Evolutionary conservation across 306 rosid species (phyloP), one percentile per base, ranked within the genome.

Genomic region (Cucurbita moschata): DNA sequence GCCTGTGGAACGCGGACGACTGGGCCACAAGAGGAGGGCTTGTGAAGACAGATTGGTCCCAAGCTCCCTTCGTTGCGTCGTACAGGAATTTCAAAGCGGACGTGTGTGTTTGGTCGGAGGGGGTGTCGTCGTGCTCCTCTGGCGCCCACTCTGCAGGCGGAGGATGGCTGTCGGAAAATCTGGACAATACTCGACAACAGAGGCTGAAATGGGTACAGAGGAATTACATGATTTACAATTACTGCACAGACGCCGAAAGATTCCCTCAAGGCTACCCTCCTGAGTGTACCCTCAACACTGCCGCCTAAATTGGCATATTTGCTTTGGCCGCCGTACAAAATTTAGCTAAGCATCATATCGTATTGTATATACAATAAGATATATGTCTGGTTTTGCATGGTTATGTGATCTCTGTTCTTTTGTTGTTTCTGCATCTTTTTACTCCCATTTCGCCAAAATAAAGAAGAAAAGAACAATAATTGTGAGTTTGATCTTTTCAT

Each of bases 11-110:
- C 79, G 91, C 96, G 0, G 96, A 91, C 63, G 97, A 91, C 38
- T 91, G 92, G 97, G 97, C 97, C 4, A 91, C 96, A 1, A 88
- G 96, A 18, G 96, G 97, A 0, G 97, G 93, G 0, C 80, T 85
- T 1, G 89, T 88, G 7, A 90, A 88, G 61, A 83, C 96, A 1
- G 88, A 90, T 59, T 90, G 96, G 94, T 51, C 53, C 7, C 30
- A 75, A 21, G 93, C 91, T 6, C 91, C 96, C 0, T 90, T 88
- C 79, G 75, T 86, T 0, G 88, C 93, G 1, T 76, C 89, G 0
- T 90, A 86, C 57, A 83, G 87, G 6, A 88, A 87, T 19, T 88
- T 85, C 82, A 80, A 84, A 37, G 89, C 96, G 15, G n/a, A 83
- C 40, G 85, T 88, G 0, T 90, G 96, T 59, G 83, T 86, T 0